A percentile compares a stretch with the other conserved stretches of the same genome.
phyloP scores from a whole-genome alignment of 768 basidiomycete genomes.

The Tephrocybe sp. region DNA sequence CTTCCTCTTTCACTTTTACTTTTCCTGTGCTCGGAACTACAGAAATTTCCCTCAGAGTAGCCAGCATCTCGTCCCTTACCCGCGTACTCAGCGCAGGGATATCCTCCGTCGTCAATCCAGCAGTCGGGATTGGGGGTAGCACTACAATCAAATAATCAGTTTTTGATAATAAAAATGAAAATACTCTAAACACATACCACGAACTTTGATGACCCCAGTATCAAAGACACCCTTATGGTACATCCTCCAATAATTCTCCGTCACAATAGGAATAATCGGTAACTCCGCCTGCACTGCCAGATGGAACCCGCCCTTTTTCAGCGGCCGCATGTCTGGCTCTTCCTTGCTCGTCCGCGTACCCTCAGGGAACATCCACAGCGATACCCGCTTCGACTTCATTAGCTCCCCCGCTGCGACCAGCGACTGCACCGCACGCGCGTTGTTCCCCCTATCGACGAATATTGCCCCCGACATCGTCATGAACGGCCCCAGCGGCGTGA shows the following conservation, averaged over 20 bases:
- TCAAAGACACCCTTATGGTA: conserved; percentile 80
- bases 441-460: conserved; percentile 88
- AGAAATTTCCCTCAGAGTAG: conserved; percentile 76
- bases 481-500: conserved; percentile 86
- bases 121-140: conserved; percentile 84
- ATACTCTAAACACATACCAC: conserved; percentile 59
- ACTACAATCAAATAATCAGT: conserved; percentile 45
- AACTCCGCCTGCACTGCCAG: conserved; percentile 88
- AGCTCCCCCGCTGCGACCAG: conserved; percentile 73
- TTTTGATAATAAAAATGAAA: background rate
- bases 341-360: conserved; percentile 81
- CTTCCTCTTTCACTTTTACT: conserved; percentile 4
- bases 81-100: conserved; percentile 61
- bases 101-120: conserved; percentile 67
- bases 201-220: conserved; percentile 72
- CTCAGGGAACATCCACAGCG: conserved; percentile 95
- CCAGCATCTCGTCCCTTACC: conserved; percentile 79
- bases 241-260: conserved; percentile 89
- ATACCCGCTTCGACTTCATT: conserved; percentile 69
- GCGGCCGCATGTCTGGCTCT: conserved; percentile 67
- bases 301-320: conserved; percentile 99
- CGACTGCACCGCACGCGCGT: conserved; percentile 66
- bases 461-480: conserved; percentile 88
- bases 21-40: conserved; percentile 27
- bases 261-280: conserved; percentile 88